Evolutionary conservation across 2,329 filamentous ascomycete species (phyloP), one percentile per base, ranked within the genome.

Genomic region (Alternaria viburni): DNA sequence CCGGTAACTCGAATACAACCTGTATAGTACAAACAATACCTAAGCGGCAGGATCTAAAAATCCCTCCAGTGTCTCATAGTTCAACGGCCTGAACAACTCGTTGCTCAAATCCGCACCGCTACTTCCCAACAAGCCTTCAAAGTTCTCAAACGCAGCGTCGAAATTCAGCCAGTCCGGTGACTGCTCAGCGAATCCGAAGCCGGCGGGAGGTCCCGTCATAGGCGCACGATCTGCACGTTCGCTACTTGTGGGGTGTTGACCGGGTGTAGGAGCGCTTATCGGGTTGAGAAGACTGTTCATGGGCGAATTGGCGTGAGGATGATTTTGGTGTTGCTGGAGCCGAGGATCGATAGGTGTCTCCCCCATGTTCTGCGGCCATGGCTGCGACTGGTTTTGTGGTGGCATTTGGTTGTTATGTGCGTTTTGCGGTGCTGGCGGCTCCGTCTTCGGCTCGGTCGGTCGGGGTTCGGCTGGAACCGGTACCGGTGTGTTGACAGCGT

Each of bases 91-190:
- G 50, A 80, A 79, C 28, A 81, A 54, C 69, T 81, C 78, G 55
- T 78, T 80, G 54, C 76, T 79, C 64, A 80, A 15, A 66, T 81
- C 79, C 10, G 79, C 78, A 6, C 78, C 78, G 0, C 72, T 74
- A 60, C 79, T 80, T 21, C 79, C 78, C 11, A 81, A 41, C 26
- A 81, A 65, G 5, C 76, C 74, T 58, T 80, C 78, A 54, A 81
- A 79, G 36, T 80, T 80, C 68, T 81, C 78, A 66, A 81, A 81
- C 7, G 79, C 79, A 2, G 72, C 70, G 23, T 80, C 78, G 46
- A 80, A 80, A 32, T 80, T 80, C 28, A 81, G 46, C 79, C 79
- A 81, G 44, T 80, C 78, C 0, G 78, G 76, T 2, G 72, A 77
- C 30, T 75, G 69, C 30, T 79, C 77, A n/a, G 72, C 69, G 57